Evolutionary conservation across 768 basidiomycete genomes (phyloP), one percentile per base, ranked within the genome.

Genomic region (Omphalotus guepiniiformis): DNA sequence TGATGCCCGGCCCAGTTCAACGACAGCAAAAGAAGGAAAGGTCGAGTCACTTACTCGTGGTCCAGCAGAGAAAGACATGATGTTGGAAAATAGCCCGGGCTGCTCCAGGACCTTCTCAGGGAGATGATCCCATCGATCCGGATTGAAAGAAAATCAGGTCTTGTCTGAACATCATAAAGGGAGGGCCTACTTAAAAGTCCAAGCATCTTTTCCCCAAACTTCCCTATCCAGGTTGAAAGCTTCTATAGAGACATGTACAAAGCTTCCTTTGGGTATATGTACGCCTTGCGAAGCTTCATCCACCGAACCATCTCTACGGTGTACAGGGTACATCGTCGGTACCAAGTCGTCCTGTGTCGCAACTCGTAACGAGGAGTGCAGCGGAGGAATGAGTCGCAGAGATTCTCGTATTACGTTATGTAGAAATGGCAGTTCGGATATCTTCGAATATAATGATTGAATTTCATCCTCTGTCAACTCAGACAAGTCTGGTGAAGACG

Each of bases 131-230:
- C 89, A 93, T 21, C 89, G 73, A 51, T 92, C 87, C 2, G 89
- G 89, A 30, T 90, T 91, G 51, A 25, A 32, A 47, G 34, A 18
- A 28, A 26, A 21, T 26, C 28, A 37, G 47, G 16, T 34, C 2
- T 25, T 34, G 3, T 9, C 9, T 37, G 43, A 15, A 42, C 6
- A 34, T 44, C 8, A 26, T 21, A 26, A 42, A 34, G 30, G 4
- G 4, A 39, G 44, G 28, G 62, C 80, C 54, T 59, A 91, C 90
- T 80, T 75, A 63, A 91, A 93, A 22, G 80, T 73, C 87, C 86
- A 89, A 26, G 84, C 88, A 58, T 88, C 80, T 21, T 78, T 70
- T 4, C 91, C 91, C 88, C 90, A 93, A 22, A 91, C 72, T 15
- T 65, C 75, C 47, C 80, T 82, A 59, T 90, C 86, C 22, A 89